Conservation (phyloP, 2,329 filamentous ascomycete species). For the Cryoendolithus antarcticus region DNA sequence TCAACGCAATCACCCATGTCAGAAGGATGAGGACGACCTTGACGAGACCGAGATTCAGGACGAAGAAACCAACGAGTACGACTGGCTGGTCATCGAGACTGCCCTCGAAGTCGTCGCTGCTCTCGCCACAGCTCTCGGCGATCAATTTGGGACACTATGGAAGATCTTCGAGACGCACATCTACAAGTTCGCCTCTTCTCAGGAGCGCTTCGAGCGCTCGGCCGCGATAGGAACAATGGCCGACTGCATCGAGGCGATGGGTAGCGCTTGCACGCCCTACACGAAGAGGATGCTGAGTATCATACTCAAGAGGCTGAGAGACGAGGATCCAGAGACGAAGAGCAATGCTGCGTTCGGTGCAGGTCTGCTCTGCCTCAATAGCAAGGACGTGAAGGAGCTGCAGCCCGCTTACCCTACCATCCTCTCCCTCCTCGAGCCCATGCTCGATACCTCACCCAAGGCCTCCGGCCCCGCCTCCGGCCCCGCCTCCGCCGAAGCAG, state of each 20-base stretch:
- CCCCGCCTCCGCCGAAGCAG: conserved; percentile 28
- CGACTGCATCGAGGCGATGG: conserved; percentile 80
- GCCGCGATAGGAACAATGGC: conserved; percentile 86
- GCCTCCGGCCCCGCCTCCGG: conserved; percentile 6
- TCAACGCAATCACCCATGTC: conserved; percentile 82
- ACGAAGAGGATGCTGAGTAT: conserved; percentile 66
- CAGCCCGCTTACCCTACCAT: conserved; percentile 65
- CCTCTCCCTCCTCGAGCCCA: conserved; percentile 72
- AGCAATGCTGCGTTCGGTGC: conserved; percentile 90
- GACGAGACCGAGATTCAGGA: conserved; percentile 58
- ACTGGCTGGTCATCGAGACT: conserved; percentile 94
- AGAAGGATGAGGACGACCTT: conserved; percentile 75
- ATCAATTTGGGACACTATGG: conserved; percentile 76
- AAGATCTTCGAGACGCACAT: conserved; percentile 91
- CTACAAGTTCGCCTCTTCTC: conserved; percentile 74
- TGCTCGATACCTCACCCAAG: conserved; percentile 42
- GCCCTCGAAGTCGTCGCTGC: conserved; percentile 83
- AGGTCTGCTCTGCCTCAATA: conserved; percentile 74
- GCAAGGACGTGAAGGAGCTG: conserved; percentile 60
- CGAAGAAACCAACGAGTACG: conserved; percentile 80
- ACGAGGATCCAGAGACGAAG: conserved; percentile 84
- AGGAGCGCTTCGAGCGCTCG: conserved; percentile 75
- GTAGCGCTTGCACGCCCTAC: conserved; percentile 65
- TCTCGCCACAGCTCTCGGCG: conserved; percentile 68
- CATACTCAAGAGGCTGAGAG: conserved; percentile 72